Base-by-base conservation (phyloP, 192 early-diverging fungal species). In the Entomortierella chlamydospora region DNA sequence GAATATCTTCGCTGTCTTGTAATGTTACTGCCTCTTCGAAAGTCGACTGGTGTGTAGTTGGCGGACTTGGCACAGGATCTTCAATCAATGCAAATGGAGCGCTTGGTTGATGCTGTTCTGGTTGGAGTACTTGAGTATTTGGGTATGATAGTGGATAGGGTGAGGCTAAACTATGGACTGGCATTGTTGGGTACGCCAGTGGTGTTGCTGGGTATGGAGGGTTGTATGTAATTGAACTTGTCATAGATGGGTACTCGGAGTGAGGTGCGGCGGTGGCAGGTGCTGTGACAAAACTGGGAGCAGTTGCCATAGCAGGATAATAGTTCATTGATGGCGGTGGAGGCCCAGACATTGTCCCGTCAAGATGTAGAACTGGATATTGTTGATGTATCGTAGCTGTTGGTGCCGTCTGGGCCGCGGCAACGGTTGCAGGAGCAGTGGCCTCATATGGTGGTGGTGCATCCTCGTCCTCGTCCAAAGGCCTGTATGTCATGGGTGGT, bases 381-480 rank as follows among this genome's bases (percentile, higher is more conserved):
- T 52, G 42, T 6, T 55, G 68, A 2, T 53, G 68, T 23, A 56
- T 51, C 10, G 45, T 26, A 31, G 57, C 37, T 37, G 4, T 18
- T 4, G 43, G 12, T 54, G 18, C 43, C 18, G 39, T 13, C 12
- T 25, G 37, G 33, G 55, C 55, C 22, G 26, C 28, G 17, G 60
- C 17, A 5, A 22, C 22, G 6, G 13, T 47, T 3, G 55, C 42
- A 7, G 67, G 53, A 0, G 70, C 57, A n/a, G 61, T 66, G 1
- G 72, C 50, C 50, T 59, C 64, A 25, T 74, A 74, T 9, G 72
- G 64, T 47, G 72, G 72, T 33, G 72, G 72, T 4, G 72, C 59
- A 15, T 61, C 72, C 17, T 61, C 72, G 23, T 74, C 72, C 26
- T 66, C 51, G 25, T 61, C 42, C 18, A 56, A 10, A 6, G 72